Percentiles rank a stretch among this genome's conserved stretches.
Evolutionary conservation across 106 monocot genomes (phyloP).

Genomic region (Apostasia ramifera): DNA sequence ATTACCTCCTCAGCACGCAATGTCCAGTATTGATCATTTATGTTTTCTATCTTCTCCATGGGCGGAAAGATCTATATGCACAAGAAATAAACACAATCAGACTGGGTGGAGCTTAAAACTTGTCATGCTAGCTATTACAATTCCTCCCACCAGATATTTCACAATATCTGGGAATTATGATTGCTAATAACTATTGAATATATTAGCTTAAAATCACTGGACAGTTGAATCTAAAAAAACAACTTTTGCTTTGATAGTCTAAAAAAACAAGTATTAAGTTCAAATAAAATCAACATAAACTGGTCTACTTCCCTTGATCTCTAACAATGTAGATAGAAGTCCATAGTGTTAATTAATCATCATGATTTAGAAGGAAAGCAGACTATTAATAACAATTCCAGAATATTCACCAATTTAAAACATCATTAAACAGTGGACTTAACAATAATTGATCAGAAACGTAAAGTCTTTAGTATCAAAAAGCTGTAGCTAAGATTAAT

Average conservation of each 20-base stretch:
- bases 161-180: not conserved
- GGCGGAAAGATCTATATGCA: conserved; percentile 52
- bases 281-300: too few relatives aligned
- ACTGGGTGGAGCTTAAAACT: too few relatives aligned
- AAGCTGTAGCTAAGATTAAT: not conserved
- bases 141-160: not conserved
- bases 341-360: too few relatives aligned
- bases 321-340: too few relatives aligned
- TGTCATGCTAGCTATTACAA: too few relatives aligned
- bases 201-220: not conserved
- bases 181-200: not conserved
- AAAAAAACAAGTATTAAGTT: too few relatives aligned
- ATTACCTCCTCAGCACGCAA: conserved; percentile 72
- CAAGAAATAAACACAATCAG: not conserved
- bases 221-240: not conserved
- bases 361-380: too few relatives aligned
- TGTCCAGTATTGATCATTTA: conserved; percentile 85
- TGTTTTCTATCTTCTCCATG: conserved; percentile 67
- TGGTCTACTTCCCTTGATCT: too few relatives aligned
- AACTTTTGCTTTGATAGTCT: too few relatives aligned
- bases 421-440: not conserved
- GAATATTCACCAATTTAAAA: not conserved
- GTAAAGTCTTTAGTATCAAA: too few relatives aligned
- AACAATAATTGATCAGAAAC: not conserved
- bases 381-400: too few relatives aligned